These are phyloP conservation scores for Nyctanthes arbortristis DNA, from an alignment of 257 asterid species.

Conservation along the genomic window DNA sequence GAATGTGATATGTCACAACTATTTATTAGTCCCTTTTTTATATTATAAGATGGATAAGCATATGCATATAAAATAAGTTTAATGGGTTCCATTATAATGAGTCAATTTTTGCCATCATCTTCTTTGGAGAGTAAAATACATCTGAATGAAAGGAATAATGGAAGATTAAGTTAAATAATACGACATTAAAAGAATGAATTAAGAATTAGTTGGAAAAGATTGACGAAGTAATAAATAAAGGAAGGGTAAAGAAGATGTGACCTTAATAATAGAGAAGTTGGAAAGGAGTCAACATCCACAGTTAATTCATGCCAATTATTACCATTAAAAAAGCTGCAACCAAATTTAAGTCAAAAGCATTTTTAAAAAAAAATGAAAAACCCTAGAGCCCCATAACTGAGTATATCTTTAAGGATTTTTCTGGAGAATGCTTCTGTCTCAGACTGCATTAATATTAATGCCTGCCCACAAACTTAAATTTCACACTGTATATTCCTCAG, in stretches of 20 bases:
- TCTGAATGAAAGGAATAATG: conserved; percentile 12
- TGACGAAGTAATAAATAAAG: neutral
- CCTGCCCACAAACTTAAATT: conserved; percentile 31
- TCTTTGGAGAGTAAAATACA: neutral
- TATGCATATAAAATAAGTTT: conserved; percentile 3
- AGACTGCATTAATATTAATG: conserved; percentile 45
- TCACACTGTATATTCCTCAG: conserved; percentile 33
- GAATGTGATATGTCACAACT: conserved; percentile 21
- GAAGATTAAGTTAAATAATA: neutral
- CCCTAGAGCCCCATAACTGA: conserved; percentile 54
- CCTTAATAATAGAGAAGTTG: conserved; percentile 27
- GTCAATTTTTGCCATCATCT: conserved; percentile 21
- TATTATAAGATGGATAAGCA: conserved; percentile 23
- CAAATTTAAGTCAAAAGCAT: conserved; percentile 43
- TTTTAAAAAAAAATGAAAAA: conserved; percentile 25
- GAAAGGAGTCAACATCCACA: conserved; percentile 56
- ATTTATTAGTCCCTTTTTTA: conserved; percentile 10
- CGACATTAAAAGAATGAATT: neutral
- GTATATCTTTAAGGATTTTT: conserved; percentile 24
- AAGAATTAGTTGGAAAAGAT: neutral
- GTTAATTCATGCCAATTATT: conserved; percentile 32
- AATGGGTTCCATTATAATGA: neutral
- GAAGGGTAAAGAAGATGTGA: conserved; percentile 27
- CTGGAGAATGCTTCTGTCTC: conserved; percentile 28
- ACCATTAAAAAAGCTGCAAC: conserved; percentile 71